These are phyloP conservation scores for Dactylellina sp. DNA, from an alignment of 2,329 filamentous ascomycete species.

Conservation along the genomic window DNA sequence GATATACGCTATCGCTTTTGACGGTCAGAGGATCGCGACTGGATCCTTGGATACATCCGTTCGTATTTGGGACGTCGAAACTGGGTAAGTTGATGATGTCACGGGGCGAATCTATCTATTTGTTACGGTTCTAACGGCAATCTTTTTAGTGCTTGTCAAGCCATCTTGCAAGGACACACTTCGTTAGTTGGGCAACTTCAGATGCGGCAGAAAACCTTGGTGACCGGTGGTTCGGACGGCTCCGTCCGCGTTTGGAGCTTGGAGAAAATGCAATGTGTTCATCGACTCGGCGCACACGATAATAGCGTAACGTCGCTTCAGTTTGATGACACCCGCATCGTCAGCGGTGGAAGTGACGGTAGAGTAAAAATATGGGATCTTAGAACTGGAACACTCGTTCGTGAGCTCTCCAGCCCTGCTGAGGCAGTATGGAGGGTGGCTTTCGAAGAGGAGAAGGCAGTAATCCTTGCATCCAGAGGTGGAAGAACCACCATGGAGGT, in stretches of 20 bases:
- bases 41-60: slow-evolving; percentile 97
- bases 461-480: slow-evolving; percentile 88
- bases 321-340: slow-evolving; percentile 94
- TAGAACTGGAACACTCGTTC: slow-evolving; percentile 87
- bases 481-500: slow-evolving; percentile 98
- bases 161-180: slow-evolving; percentile 94
- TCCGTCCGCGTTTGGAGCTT: slow-evolving; percentile 97
- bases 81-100: slow-evolving; percentile 73
- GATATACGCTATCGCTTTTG: slow-evolving; percentile 98
- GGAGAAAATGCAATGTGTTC: slow-evolving; percentile 88
- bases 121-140: background rate
- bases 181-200: slow-evolving; percentile 96
- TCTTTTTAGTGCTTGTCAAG: slow-evolving; percentile 75
- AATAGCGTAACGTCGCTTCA: slow-evolving; percentile 98
- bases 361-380: slow-evolving; percentile 98
- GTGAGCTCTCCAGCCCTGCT: slow-evolving; percentile 89
- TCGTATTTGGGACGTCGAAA: slow-evolving; percentile 91
- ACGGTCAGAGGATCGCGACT: slow-evolving; percentile 91
- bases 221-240: slow-evolving; percentile 95
- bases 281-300: slow-evolving; percentile 93
- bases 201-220: slow-evolving; percentile 92
- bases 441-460: slow-evolving; percentile 97
- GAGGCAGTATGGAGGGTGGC: slow-evolving; percentile 98
- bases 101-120: background rate
- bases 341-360: slow-evolving; percentile 96